Conservation (phyloP, 495 filamentous ascomycete genomes). For the Lindgomyces ingoldianus region DNA sequence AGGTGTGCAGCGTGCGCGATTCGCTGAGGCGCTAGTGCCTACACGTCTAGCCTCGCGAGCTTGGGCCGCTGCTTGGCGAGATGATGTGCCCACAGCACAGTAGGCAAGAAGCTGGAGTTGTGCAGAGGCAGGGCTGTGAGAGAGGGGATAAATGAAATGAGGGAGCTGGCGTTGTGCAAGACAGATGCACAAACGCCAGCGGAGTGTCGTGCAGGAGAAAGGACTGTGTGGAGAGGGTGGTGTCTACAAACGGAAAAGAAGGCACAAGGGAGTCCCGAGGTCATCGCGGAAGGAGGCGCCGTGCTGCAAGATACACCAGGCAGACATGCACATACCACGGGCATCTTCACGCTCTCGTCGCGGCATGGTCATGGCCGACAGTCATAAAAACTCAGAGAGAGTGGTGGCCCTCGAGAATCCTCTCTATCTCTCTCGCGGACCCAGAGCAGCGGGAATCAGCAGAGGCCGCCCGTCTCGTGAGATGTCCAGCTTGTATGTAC, state of each 20-base stretch:
- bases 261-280: no score
- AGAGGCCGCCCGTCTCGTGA: constrained; percentile 19
- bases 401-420: no score
- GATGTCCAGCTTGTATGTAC: neutral
- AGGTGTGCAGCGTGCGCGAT: neutral
- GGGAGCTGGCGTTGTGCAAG: neutral
- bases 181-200: neutral
- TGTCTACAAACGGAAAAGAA: neutral
- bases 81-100: neutral
- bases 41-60: constrained; percentile 12
- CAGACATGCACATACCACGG: neutral
- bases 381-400: constrained; percentile 4
- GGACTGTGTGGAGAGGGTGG: neutral
- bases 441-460: constrained; percentile 1
- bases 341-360: neutral
- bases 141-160: neutral
- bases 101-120: constrained; percentile 26
- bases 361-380: constrained; percentile 3
- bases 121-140: constrained; percentile 10
- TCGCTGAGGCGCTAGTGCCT: constrained; percentile 3
- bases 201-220: neutral
- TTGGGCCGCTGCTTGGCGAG: constrained; percentile 9
- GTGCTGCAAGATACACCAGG: constrained; percentile 7
- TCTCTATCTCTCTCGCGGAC: neutral
- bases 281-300: no score